Base-by-base conservation (phyloP, 495 filamentous ascomycete genomes). In the Aspergillus bertholletiae region DNA sequence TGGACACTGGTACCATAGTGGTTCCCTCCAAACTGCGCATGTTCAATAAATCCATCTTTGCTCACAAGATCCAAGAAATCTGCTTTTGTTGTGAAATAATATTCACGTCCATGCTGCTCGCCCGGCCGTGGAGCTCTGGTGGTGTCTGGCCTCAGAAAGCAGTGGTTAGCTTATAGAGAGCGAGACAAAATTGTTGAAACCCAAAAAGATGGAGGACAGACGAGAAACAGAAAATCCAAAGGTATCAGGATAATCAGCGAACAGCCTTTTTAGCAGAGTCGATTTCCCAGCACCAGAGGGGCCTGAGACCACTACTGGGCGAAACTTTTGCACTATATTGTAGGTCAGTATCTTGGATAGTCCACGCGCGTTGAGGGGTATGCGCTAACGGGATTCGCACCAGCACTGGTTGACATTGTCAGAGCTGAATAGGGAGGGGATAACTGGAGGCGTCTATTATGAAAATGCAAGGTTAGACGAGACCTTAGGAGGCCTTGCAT, bases 1-100 rank as follows among this genome's bases (percentile, higher is more conserved):
- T 79, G 74, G 47, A 88, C 80, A 57, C 82, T 87, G 7, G 92
- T 97, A 20, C 93, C 93, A 71, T 96, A 97, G 69, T 80, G 73
- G 72, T 96, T 96, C 17, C 84, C 84, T n/a, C 89, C 84, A 69
- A 96, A 96, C 59, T 86, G 77, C 27, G 93, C 92, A 71, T 90
- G 81, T 72, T 97, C 94, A 51, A 97, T 85, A 74, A 97, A 96
- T 1, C 84, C 88, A 45, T 83, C 80, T 46, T 85, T 68, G 11
- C 73, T 78, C 45, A 91, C 81, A 27, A 96, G 74, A 13, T 81
- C 73, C 46, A 84, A 65, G 64, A 97, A 97, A 1, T 74, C 76
- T 9, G 88, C 85, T 60, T 78, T 83, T 5, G 78, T 81, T 1
- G 84, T 80, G 61, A 89, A 97, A 75, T 92, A 81, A 78, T 97